Conservation (phyloP, 768 basidiomycete species). For the Serendipita sp. region DNA sequence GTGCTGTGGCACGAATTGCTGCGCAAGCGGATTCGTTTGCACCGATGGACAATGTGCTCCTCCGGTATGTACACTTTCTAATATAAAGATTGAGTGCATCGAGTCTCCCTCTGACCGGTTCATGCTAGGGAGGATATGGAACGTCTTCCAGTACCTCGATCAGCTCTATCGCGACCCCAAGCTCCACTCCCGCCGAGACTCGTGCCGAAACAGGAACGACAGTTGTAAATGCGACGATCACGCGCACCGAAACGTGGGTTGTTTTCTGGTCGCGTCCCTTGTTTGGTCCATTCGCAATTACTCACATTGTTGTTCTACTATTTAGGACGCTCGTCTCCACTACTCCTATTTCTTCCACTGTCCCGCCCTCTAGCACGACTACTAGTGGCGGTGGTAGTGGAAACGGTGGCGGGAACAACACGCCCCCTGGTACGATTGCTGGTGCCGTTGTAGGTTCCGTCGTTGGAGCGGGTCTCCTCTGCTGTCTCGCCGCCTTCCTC, state of each 20-base stretch:
- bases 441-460: background rate
- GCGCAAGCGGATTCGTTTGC: background rate
- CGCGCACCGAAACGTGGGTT: background rate
- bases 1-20: background rate
- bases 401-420: background rate
- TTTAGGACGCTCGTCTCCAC: too few species aligned
- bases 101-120: background rate
- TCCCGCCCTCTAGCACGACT: background rate
- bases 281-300: too few species aligned
- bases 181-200: background rate
- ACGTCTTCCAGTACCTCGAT: background rate
- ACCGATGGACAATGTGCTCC: background rate
- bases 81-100: too few species aligned
- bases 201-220: background rate
- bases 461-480: background rate
- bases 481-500: background rate
- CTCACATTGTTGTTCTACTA: too few species aligned
- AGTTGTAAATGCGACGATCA: background rate
- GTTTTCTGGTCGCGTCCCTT: background rate
- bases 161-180: background rate
- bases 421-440: background rate
- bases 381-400: background rate
- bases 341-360: background rate
- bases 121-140: background rate
- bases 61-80: background rate